Base-by-base conservation (phyloP, 1,139 yeast genomes). In the Hyphopichia burtonii region DNA sequence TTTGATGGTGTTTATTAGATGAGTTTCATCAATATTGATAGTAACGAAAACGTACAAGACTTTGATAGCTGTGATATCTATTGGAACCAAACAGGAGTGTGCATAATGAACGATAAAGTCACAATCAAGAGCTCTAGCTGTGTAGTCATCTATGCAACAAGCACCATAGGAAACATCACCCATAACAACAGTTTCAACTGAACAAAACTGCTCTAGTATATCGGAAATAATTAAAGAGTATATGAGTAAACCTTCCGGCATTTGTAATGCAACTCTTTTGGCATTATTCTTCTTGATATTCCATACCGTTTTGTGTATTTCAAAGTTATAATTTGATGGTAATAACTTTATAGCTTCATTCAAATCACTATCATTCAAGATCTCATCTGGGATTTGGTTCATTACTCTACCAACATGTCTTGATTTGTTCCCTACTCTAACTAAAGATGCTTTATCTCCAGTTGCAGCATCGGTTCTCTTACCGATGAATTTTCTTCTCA, bases 81-180 rank as follows among this genome's bases (percentile, higher is more conserved):
- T 88, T 1, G 99, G 99, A 1, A 93, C 98, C 40, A 93, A 72
- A 65, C 99, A 93, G 12, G 96, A 90, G 61, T 93, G 99, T 2
- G 99, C 99, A 63, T 93, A 93, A 65, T 94, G 99, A 11, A 93
- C 90, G 44, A 93, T 82, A 53, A 91, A 86, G 59, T 93, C 99
- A 64, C 99, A 94, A 42, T 87, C 96, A 36, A 93, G 67, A 0
- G 98, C 83, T 46, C 91, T 71, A 3, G 99, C 99, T 0, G 99
- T 91, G 58, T 76, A 93, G 59, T 93, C 99, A 60, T 93, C 99
- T 41, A 93, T 90, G 65, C 99, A 93, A 59, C 99, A 93, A 0
- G 99, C 99, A 28, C 99, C 99, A 56, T 93, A 93, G 0, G 97
- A 89, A 1, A 93, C 99, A 63, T 93, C 99, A 2, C 99, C 99